Evolutionary conservation across 768 basidiomycete genomes (phyloP).

Genomic region (Leccinum incarnatum): DNA sequence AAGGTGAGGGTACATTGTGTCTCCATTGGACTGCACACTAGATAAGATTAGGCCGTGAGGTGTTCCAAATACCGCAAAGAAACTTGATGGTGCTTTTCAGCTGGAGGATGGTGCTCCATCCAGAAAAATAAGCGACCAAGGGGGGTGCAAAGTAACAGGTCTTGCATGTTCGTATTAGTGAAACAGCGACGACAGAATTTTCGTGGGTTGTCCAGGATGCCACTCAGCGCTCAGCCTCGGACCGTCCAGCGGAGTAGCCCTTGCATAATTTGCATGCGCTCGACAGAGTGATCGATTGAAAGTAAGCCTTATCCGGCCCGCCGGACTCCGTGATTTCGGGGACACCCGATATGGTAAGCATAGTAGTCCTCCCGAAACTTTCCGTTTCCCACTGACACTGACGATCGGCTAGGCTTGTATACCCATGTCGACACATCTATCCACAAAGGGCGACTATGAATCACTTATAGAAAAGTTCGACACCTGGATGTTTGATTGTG

Average conservation of each 20-base stretch:
- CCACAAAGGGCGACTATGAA: slow-evolving; percentile 45
- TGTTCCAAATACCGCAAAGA: neutral
- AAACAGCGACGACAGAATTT: neutral
- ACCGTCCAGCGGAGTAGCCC: neutral
- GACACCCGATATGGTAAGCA: slow-evolving; percentile 23
- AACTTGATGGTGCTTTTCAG: neutral
- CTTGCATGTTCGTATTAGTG: neutral
- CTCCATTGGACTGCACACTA: neutral
- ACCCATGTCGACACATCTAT: slow-evolving; percentile 25
- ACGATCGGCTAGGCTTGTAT: slow-evolving; percentile 6
- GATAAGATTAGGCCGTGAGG: slow-evolving; percentile 5
- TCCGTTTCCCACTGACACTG: neutral
- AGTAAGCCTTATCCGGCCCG: neutral
- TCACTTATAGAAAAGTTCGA: slow-evolving; percentile 66
- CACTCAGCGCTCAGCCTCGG: neutral
- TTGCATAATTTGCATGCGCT: neutral
- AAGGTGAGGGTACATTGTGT: neutral
- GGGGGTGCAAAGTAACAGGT: neutral
- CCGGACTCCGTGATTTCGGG: neutral
- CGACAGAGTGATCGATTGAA: neutral
- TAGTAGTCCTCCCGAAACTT: slow-evolving; percentile 8
- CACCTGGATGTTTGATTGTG: slow-evolving; percentile 96
- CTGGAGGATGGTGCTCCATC: neutral
- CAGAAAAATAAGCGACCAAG: slow-evolving; percentile 1
- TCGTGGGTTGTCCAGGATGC: neutral